Percentiles rank a stretch among this genome's conserved stretches.
Evolutionary conservation across 106 monocot species (phyloP).

Genomic region (Iris macrosiphon): DNA sequence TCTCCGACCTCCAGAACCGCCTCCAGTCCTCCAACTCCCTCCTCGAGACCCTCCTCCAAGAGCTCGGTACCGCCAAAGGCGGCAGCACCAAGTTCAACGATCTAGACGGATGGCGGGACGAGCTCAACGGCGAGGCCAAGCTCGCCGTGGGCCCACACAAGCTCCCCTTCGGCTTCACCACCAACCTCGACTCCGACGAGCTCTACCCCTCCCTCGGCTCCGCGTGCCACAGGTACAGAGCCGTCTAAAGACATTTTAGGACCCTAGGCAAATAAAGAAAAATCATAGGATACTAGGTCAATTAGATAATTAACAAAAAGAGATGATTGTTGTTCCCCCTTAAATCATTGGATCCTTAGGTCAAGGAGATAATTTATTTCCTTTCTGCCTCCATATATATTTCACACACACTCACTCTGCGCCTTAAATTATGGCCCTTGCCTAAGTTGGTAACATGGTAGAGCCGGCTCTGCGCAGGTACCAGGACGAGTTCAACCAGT

Average conservation of each 20-base stretch:
- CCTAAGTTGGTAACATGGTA: too few species aligned
- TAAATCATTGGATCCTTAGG: too few species aligned
- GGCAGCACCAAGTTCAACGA: not conserved
- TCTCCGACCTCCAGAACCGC: slow-evolving; percentile 25
- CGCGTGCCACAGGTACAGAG: slow-evolving; percentile 14
- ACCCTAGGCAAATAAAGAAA: too few species aligned
- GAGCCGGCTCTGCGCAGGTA: too few species aligned
- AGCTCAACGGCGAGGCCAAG: slow-evolving; percentile 34
- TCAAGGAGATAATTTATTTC: too few species aligned
- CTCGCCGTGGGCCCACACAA: slow-evolving; percentile 42
- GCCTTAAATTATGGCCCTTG: too few species aligned
- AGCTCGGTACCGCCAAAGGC: slow-evolving; percentile 27
- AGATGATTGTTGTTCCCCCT: too few species aligned
- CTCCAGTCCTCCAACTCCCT: slow-evolving; percentile 47
- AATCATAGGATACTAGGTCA: too few species aligned
- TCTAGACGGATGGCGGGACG: slow-evolving; percentile 19
- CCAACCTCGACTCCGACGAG: slow-evolving; percentile 36
- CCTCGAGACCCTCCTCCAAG: slow-evolving; percentile 38
- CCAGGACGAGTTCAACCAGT: slow-evolving; percentile 30
- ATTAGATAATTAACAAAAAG: too few species aligned
- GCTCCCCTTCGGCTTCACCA: slow-evolving; percentile 30
- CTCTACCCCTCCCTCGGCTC: slow-evolving; percentile 29
- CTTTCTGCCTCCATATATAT: too few species aligned
- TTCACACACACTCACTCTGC: too few species aligned
- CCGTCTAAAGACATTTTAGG: too few species aligned